phyloP scores from a whole-genome alignment of 176 grass and related monocot genomes.

The Eragrostis nindensis region DNA sequence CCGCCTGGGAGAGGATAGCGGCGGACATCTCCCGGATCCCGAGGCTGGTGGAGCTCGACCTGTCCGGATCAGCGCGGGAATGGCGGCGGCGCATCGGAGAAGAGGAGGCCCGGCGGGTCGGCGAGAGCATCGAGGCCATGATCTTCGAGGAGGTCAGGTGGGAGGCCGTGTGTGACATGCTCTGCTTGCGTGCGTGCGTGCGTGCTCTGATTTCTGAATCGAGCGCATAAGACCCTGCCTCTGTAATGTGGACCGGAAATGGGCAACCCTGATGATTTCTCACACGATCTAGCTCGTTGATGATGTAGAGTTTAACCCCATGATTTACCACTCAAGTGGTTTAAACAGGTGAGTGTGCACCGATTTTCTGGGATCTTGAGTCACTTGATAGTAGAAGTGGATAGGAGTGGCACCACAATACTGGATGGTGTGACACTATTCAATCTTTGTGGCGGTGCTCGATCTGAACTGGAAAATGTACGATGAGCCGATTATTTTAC shows the following conservation, averaged over 20 bases:
- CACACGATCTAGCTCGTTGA: too few relatives aligned
- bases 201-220: not conserved
- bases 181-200: slow-evolving; percentile 25
- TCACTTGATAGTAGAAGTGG: too few relatives aligned
- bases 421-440: not conserved
- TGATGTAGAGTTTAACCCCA: too few relatives aligned
- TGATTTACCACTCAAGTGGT: too few relatives aligned
- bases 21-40: slow-evolving; percentile 51
- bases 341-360: too few relatives aligned
- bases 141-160: slow-evolving; percentile 83
- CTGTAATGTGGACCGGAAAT: too few relatives aligned
- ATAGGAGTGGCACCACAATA: not conserved
- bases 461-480: too few relatives aligned
- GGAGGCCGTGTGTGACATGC: slow-evolving; percentile 62
- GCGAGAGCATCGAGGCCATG: slow-evolving; percentile 58
- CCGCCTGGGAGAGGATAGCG: slow-evolving; percentile 52
- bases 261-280: too few relatives aligned
- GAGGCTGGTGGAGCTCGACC: slow-evolving; percentile 46
- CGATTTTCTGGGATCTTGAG: too few relatives aligned
- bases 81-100: slow-evolving; percentile 40
- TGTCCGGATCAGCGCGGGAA: slow-evolving; percentile 43
- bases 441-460: too few relatives aligned
- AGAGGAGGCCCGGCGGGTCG: slow-evolving; percentile 44
- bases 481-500: too few relatives aligned
- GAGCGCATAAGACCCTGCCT: too few relatives aligned